These are phyloP conservation scores for Larix sibirica DNA, from an alignment of 83 land plant species.

Conservation along the genomic window DNA sequence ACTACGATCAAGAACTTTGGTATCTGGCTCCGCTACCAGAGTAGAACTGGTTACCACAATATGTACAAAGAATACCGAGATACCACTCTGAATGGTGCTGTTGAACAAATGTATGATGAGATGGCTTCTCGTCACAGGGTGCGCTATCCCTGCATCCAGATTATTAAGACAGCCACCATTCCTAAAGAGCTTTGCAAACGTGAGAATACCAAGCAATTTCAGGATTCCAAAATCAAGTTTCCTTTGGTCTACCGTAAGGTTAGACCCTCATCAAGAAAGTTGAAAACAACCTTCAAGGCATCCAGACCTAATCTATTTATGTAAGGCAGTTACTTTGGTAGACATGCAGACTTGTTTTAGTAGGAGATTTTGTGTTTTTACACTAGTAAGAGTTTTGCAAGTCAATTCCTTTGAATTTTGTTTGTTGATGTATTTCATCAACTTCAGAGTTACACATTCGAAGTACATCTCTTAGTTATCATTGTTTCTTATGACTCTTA, in stretches of 20 bases:
- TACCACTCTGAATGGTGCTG: conserved; percentile 78
- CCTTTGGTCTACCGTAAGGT: conserved; percentile 73
- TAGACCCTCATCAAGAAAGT: conserved; percentile 76
- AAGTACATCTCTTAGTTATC: too few species aligned
- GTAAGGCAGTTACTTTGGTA: conserved; percentile 20
- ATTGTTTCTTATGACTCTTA: too few species aligned
- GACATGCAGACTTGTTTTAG: too few species aligned
- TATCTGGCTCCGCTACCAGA: conserved; percentile 75
- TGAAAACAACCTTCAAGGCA: conserved; percentile 90
- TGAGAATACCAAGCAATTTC: conserved; percentile 86
- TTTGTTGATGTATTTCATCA: too few species aligned
- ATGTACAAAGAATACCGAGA: conserved; percentile 77
- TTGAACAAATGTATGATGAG: conserved; percentile 81
- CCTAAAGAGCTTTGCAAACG: conserved; percentile 84
- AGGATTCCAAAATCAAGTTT: conserved; percentile 76
- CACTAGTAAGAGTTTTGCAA: too few species aligned
- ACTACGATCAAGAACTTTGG: conserved; percentile 78
- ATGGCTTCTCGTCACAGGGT: conserved; percentile 83
- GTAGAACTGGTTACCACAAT: conserved; percentile 81
- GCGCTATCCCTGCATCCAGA: conserved; percentile 64
- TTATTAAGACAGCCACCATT: conserved; percentile 71
- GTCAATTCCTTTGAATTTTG: too few species aligned
- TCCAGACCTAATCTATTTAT: conserved; percentile 75
- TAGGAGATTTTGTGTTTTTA: too few species aligned
- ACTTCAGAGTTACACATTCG: too few species aligned